Percentiles rank a stretch among this genome's conserved stretches.
Evolutionary conservation across 169 alveolate species (phyloP).

Genomic region (Eimeria tenella): DNA sequence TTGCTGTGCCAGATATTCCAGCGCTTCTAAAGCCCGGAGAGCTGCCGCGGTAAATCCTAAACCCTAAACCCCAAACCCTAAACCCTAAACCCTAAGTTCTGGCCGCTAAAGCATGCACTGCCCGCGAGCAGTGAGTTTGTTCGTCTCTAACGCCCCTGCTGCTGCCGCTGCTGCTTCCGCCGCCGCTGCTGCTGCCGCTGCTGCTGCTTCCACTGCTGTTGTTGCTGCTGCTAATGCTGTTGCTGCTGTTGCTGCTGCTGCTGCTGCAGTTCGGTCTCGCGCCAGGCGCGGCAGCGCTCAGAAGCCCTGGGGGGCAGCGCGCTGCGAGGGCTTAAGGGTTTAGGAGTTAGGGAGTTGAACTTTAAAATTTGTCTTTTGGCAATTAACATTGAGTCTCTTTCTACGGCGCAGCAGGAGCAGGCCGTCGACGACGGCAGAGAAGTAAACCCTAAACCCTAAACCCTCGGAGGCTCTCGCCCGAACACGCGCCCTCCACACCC

Average conservation of each 20-base stretch:
- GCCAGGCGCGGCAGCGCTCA: slow-evolving; percentile 41
- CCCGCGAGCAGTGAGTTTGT: no score
- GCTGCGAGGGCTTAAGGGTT: slow-evolving; percentile 33
- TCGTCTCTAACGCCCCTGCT: background rate
- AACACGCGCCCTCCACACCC: background rate
- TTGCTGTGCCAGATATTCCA: slow-evolving; percentile 97
- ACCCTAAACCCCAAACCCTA: slow-evolving; percentile 1
- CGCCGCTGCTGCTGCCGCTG: background rate
- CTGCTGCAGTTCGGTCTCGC: slow-evolving; percentile 10
- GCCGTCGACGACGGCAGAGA: background rate
- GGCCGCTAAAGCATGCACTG: no score
- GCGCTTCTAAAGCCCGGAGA: slow-evolving; percentile 97
- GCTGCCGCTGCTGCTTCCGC: no score
- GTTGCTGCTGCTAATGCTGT: background rate
- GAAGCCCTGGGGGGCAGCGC: slow-evolving; percentile 11
- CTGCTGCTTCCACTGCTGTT: background rate
- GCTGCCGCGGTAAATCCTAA: slow-evolving; percentile 83
- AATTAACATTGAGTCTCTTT: slow-evolving; percentile 30
- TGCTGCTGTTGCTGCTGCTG: background rate
- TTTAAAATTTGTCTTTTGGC: slow-evolving; percentile 46
- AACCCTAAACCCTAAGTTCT: background rate
- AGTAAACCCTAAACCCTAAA: background rate
- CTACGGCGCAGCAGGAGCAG: background rate
- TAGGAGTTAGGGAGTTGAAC: slow-evolving; percentile 65
- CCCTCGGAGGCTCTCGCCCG: background rate